Evolutionary conservation across 176 grass and related monocot species (phyloP).

Genomic region (Eremochloa ophiuroides): DNA sequence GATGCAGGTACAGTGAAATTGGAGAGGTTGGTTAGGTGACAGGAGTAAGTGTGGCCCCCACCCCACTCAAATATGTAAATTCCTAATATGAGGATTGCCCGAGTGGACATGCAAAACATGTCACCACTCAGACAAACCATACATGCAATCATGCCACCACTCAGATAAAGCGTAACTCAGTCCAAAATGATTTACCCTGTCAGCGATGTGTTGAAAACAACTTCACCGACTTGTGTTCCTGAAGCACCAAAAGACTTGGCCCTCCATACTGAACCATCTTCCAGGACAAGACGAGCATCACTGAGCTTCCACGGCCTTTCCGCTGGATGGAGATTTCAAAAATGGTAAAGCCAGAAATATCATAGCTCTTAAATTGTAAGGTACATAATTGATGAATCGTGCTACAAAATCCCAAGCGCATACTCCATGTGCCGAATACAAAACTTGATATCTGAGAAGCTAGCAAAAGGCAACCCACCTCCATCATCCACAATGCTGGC

Average conservation of each 20-base stretch:
- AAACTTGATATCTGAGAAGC: neutral
- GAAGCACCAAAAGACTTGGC: conserved; percentile 87
- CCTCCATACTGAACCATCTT: conserved; percentile 91
- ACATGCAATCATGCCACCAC: no score
- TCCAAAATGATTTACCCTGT: conserved; percentile 63
- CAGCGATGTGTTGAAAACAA: conserved; percentile 93
- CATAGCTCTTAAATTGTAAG: neutral
- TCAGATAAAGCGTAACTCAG: neutral
- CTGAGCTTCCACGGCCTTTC: conserved; percentile 73
- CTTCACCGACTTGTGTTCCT: conserved; percentile 89
- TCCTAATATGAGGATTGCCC: neutral
- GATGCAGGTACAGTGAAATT: neutral
- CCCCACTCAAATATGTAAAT: neutral
- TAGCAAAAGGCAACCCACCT: neutral
- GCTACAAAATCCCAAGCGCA: neutral
- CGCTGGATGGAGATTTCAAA: conserved; percentile 28
- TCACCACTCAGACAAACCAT: no score
- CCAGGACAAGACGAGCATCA: conserved; percentile 88
- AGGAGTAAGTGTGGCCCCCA: neutral
- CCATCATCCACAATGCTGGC: conserved; percentile 11
- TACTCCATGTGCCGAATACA: neutral
- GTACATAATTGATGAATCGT: neutral
- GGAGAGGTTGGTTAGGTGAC: neutral
- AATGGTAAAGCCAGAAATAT: neutral
- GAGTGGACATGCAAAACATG: neutral